Conservation (phyloP, 2,329 filamentous ascomycete species). For the Penicillium nordicum region DNA sequence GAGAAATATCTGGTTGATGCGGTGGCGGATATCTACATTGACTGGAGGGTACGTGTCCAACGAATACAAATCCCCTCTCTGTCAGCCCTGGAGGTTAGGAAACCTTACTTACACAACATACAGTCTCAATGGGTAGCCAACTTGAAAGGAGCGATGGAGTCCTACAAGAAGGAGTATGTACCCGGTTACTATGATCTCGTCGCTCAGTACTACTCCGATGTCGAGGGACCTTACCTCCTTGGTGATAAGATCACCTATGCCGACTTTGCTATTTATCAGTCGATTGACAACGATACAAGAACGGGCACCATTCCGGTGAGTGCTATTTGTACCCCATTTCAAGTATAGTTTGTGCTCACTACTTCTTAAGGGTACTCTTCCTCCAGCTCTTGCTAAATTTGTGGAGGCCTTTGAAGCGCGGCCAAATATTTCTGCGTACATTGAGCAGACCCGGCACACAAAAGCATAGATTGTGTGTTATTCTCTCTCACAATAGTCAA, state of each 20-base stretch:
- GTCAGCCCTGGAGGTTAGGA: neutral
- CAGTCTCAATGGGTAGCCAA: neutral
- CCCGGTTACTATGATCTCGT: neutral
- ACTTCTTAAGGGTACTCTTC: constrained; percentile 8
- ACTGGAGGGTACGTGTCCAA: neutral
- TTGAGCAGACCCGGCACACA: neutral
- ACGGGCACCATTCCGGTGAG: constrained; percentile 34
- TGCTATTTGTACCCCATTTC: neutral
- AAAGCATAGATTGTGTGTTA: neutral
- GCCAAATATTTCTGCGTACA: constrained; percentile 13
- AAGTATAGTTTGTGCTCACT: neutral
- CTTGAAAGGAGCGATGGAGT: neutral
- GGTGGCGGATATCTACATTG: neutral
- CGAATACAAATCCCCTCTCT: neutral
- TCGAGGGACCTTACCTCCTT: constrained; percentile 36
- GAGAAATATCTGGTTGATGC: neutral
- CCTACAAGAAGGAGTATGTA: neutral
- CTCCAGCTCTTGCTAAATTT: constrained; percentile 14
- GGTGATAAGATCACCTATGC: constrained; percentile 38
- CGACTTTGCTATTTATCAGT: constrained; percentile 42
- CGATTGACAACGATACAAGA: constrained; percentile 38
- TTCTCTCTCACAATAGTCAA: neutral
- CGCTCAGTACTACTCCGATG: constrained; percentile 9
- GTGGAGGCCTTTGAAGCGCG: constrained; percentile 12
- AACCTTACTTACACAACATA: neutral